Evolutionary conservation across 139 green algal species (phyloP).

Genomic region (Chlamydomonas sp.): DNA sequence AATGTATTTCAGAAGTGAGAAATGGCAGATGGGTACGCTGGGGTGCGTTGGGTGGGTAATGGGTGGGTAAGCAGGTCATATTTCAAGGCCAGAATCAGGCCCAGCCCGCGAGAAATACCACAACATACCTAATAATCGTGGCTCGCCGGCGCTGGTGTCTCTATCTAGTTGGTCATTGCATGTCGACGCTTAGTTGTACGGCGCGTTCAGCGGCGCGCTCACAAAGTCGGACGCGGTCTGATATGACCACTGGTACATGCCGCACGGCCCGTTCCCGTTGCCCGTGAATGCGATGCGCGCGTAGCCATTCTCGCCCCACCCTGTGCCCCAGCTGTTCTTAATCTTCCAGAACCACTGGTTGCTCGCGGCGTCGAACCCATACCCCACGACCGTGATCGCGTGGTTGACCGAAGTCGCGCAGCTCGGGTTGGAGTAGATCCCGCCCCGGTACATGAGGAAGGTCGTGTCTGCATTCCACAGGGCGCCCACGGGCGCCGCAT

Average conservation of each 20-base stretch:
- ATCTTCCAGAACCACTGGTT: conserved; percentile 72
- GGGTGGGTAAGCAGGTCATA: too few relatives aligned
- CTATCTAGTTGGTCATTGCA: too few relatives aligned
- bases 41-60: too few relatives aligned
- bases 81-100: too few relatives aligned
- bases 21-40: too few relatives aligned
- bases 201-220: too few relatives aligned
- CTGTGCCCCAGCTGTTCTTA: conserved; percentile 87
- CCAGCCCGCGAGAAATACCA: too few relatives aligned
- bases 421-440: conserved; percentile 4
- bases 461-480: conserved; percentile 1
- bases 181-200: too few relatives aligned
- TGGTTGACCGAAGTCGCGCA: conserved; percentile 18
- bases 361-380: neutral
- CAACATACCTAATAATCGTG: too few relatives aligned
- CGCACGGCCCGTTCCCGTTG: neutral
- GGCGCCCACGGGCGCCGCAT: neutral
- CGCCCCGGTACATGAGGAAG: conserved; percentile 9
- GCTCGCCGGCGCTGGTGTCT: too few relatives aligned
- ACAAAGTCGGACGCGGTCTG: too few relatives aligned
- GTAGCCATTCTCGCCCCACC: conserved; percentile 84
- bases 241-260: conserved; percentile 16
- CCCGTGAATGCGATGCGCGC: conserved; percentile 31
- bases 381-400: conserved; percentile 12
- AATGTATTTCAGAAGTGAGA: too few relatives aligned